A percentile compares a stretch with the other conserved stretches of the same genome.
phyloP scores from a whole-genome alignment of 257 asterid species.

The Anisodus acutangulus region DNA sequence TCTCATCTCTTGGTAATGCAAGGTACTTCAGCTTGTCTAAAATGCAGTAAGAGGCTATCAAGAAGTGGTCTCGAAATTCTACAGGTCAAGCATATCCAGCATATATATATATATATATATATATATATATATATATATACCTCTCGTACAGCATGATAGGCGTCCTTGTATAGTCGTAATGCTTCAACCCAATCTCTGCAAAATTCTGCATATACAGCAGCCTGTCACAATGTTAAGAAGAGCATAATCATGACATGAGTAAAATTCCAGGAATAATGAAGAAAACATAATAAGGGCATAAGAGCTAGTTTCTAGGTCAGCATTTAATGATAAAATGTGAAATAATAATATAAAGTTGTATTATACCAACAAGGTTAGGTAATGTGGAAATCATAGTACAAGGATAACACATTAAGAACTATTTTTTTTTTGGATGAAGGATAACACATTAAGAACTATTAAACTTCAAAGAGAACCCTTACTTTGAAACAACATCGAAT shows the following conservation, averaged over 20 bases:
- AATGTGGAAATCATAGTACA: neutral
- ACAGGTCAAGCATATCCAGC: neutral
- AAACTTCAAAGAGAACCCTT: slow-evolving; percentile 36
- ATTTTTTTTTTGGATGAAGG: too few relatives aligned
- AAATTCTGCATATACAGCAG: slow-evolving; percentile 96
- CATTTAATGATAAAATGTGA: neutral
- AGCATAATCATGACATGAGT: slow-evolving; percentile 47
- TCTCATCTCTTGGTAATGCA: slow-evolving; percentile 14
- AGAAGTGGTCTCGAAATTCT: neutral
- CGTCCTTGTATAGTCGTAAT: slow-evolving; percentile 84
- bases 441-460: neutral
- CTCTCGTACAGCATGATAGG: slow-evolving; percentile 85
- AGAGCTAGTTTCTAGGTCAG: slow-evolving; percentile 3
- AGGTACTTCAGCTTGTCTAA: neutral
- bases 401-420: neutral
- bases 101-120: neutral
- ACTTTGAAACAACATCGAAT: slow-evolving; percentile 94
- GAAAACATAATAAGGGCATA: neutral
- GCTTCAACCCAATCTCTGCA: slow-evolving; percentile 98
- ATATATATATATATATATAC: slow-evolving; percentile 45
- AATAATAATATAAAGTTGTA: neutral
- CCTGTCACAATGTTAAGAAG: slow-evolving; percentile 72
- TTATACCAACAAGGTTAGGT: neutral
- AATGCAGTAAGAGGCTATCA: slow-evolving; percentile 12
- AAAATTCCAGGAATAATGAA: slow-evolving; percentile 26